Evolutionary conservation across 2,329 filamentous ascomycete genomes (phyloP).

Genomic region (Microsporum audouinii): DNA sequence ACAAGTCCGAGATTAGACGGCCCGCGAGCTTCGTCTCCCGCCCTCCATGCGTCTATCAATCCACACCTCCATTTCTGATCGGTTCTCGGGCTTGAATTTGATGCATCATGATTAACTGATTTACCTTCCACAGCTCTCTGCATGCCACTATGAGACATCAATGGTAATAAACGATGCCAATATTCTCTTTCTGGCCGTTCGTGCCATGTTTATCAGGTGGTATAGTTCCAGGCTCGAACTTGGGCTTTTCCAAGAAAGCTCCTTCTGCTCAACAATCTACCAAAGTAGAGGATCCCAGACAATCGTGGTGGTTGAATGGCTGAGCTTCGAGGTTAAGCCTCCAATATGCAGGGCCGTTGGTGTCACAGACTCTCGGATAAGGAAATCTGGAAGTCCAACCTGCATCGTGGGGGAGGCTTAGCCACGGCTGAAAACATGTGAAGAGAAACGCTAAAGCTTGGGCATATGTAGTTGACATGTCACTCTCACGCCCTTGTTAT

Average conservation of each 20-base stretch:
- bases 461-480: background rate
- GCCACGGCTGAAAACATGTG: slow-evolving; percentile 1
- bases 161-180: background rate
- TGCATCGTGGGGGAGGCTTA: slow-evolving; percentile 1
- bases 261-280: background rate
- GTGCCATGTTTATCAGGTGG: background rate
- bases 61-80: background rate
- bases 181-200: background rate
- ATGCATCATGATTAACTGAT: background rate
- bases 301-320: background rate
- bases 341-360: background rate
- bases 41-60: background rate
- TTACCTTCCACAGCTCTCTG: background rate
- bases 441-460: background rate
- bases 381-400: background rate
- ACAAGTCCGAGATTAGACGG: background rate
- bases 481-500: background rate
- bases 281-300: background rate
- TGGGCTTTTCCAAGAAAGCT: background rate
- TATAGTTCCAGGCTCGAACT: background rate
- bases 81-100: background rate
- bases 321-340: slow-evolving; percentile 2
- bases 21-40: slow-evolving; percentile 1
- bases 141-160: background rate
- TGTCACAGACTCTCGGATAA: background rate